Base-by-base conservation (phyloP, 164 flowering plant species). In the Liriodendron chinense region DNA sequence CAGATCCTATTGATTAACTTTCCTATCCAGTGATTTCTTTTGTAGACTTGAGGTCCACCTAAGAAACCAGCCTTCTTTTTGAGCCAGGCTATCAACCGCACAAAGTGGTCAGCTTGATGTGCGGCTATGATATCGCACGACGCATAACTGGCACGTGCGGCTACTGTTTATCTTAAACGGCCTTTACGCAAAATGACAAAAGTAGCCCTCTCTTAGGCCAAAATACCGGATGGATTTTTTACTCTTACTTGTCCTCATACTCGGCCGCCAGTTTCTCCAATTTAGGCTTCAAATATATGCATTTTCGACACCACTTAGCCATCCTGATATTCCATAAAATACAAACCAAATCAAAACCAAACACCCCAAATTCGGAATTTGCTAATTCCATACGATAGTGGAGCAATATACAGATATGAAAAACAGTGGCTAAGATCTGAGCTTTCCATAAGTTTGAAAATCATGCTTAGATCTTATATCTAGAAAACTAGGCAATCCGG, bases 261-360 rank as follows among this genome's bases (percentile, higher is more conserved):
- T 95, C 97, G 1, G 94, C 89, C 10, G 98, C 97, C 73, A 95
- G 81, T 83, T 93, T 95, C 86, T 95, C 99, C 88, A 95, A 77
- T 79, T 92, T 93, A 10, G 99, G 99, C 87, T 93, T 95, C 91
- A 95, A 84, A 78, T 90, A 93, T 0, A 95, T 95, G 88, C 98
- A 95, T 84, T 93, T 95, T 72, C 97, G 81, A 77, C 99, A 95
- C 98, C 99, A 95, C 71, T 81, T 25, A 73, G 99, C 99, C 98
- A 92, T 92, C 99, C 98, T 94, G 72, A 57, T 14, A 8, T 53
- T 7, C 59, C 13, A 53, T 12, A 53, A 12, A 13, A 10, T 16
- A 53, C 59, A 53, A 53, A 34, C 43, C 43, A 34, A 34, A 34
- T 34, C 43, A 34, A 34, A 34, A 34, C 43, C 43, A 34, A 28